phyloP scores from a whole-genome alignment of 2,329 filamentous ascomycete genomes.

The Didymella exigua region DNA sequence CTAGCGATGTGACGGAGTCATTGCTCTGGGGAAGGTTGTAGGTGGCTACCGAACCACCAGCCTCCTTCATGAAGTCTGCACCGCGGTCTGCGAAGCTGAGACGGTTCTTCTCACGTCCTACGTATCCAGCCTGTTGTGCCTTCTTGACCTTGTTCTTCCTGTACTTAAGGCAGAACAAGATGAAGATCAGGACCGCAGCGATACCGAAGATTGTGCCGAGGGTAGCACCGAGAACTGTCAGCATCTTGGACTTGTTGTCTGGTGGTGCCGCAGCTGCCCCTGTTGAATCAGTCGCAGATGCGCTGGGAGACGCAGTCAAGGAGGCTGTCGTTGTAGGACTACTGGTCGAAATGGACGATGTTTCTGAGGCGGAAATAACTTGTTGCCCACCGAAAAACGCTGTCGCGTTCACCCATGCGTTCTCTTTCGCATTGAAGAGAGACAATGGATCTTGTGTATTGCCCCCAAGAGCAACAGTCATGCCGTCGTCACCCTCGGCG shows the following conservation, averaged over 20 bases:
- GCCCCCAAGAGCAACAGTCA: conserved; percentile 81
- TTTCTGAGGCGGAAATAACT: conserved; percentile 32
- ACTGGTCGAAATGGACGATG: conserved; percentile 44
- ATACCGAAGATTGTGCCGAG: conserved; percentile 81
- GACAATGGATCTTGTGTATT: conserved; percentile 66
- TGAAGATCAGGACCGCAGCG: conserved; percentile 69
- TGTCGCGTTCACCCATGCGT: conserved; percentile 78
- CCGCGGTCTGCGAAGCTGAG: conserved; percentile 59
- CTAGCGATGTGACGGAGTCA: conserved; percentile 51
- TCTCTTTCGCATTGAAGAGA: conserved; percentile 77
- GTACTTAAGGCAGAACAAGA: conserved; percentile 72
- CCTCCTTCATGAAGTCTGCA: conserved; percentile 59
- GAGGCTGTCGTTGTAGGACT: conserved; percentile 27
- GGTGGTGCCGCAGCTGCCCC: conserved; percentile 35
- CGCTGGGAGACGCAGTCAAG: conserved; percentile 20
- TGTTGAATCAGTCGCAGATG: conserved; percentile 43
- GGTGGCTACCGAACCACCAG: conserved; percentile 50
- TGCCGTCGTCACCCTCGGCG: conserved; percentile 68
- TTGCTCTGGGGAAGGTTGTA: conserved; percentile 42
- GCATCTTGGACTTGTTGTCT: conserved; percentile 54
- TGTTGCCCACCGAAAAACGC: conserved; percentile 62
- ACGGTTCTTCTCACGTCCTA: conserved; percentile 48
- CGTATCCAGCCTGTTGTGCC: conserved; percentile 63
- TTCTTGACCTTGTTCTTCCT: conserved; percentile 64
- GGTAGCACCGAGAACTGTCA: conserved; percentile 76